Percentiles rank a stretch among this genome's conserved stretches.
These are phyloP conservation scores for Lineolata rhizophorae DNA, from an alignment of 495 filamentous ascomycete genomes.

Conservation along the genomic window DNA sequence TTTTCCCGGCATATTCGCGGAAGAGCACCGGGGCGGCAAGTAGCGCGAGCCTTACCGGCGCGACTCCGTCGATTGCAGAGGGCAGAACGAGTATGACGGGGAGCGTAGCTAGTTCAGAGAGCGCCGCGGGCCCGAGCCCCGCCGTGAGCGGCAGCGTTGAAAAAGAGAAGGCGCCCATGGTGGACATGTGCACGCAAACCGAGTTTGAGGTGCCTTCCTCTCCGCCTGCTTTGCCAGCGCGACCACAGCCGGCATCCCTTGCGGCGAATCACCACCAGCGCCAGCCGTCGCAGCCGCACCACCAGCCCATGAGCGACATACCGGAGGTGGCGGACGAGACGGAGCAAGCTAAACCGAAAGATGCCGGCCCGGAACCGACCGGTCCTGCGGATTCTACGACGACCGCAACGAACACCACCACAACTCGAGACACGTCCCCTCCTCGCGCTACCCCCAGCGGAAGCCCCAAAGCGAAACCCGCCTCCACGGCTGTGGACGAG, in stretches of 20 bases:
- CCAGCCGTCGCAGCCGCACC: background rate
- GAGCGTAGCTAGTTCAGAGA: no score
- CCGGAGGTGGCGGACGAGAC: background rate
- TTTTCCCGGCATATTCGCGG: conserved; percentile 44
- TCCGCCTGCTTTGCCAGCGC: no score
- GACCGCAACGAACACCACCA: no score
- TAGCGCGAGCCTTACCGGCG: conserved; percentile 2
- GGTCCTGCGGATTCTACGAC: no score
- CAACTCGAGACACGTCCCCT: no score
- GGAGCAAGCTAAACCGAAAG: background rate
- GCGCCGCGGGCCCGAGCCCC: no score
- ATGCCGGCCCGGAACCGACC: no score
- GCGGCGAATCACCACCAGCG: background rate
- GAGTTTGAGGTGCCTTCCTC: conserved; percentile 10
- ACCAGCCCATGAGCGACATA: conserved; percentile 7
- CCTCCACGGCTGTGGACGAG: background rate
- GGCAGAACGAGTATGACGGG: no score
- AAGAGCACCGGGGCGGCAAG: conserved; percentile 29
- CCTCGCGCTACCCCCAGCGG: background rate
- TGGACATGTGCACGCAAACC: conserved; percentile 16
- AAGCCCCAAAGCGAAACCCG: background rate
- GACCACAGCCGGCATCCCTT: background rate
- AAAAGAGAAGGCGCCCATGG: conserved; percentile 1
- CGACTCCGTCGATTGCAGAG: conserved; percentile 1
- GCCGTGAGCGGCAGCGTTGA: no score